Evolutionary conservation across 2,329 filamentous ascomycete genomes (phyloP).

Genomic region (Chrysosphaeria jannelii): DNA sequence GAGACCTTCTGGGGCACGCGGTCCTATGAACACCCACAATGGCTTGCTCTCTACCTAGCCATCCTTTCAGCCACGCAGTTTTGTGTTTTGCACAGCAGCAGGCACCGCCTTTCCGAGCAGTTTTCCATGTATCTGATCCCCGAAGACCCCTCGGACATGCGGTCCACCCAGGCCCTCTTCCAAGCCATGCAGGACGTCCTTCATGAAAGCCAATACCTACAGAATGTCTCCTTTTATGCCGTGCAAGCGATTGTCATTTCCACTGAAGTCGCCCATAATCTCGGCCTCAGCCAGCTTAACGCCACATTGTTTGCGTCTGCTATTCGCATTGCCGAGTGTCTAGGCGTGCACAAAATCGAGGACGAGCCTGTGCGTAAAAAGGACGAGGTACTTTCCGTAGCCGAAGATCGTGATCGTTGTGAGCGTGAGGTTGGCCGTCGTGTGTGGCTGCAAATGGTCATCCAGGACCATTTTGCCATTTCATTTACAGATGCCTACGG

Average conservation of each 20-base stretch:
- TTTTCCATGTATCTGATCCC: conserved; percentile 1
- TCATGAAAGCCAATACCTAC: conserved; percentile 8
- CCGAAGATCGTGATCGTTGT: not conserved
- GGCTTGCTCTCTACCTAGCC: conserved; percentile 7
- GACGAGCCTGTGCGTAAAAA: too few relatives aligned
- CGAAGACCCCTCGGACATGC: conserved; percentile 1
- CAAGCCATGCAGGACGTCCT: conserved; percentile 9
- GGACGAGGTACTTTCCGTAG: too few relatives aligned
- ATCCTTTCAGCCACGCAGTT: conserved; percentile 6
- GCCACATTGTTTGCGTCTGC: conserved; percentile 9
- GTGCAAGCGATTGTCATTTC: conserved; percentile 11
- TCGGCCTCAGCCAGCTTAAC: conserved; percentile 9
- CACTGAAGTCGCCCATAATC: conserved; percentile 10
- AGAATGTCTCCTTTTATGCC: conserved; percentile 7
- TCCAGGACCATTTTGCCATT: conserved; percentile 10
- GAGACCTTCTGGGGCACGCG: conserved; percentile 13
- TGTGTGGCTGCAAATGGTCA: conserved; percentile 10
- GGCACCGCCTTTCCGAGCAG: conserved; percentile 1
- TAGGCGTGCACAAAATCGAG: conserved; percentile 5
- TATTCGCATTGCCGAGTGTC: conserved; percentile 8
- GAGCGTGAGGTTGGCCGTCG: conserved; percentile 9
- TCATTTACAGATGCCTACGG: conserved; percentile 11
- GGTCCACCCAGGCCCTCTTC: conserved; percentile 6
- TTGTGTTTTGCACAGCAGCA: conserved; percentile 5
- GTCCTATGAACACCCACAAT: conserved; percentile 5